Evolutionary conservation across 352 stramenopile genomes (phyloP).

Genomic region (Phytophthora niederhauseri): DNA sequence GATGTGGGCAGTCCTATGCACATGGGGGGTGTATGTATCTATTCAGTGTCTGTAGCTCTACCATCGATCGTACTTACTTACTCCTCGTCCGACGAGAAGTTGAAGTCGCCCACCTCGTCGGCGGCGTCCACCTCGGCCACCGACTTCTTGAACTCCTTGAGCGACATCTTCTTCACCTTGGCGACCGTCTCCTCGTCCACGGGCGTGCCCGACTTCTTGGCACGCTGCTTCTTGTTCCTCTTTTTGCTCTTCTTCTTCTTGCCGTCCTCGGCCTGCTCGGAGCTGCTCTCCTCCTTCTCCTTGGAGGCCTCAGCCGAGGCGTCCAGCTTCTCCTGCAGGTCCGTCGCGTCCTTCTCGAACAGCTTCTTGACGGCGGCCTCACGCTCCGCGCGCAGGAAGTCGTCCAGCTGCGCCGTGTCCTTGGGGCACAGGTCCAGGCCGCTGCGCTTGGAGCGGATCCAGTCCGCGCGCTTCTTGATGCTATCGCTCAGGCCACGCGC

Average conservation of each 20-base stretch:
- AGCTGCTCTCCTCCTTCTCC: constrained; percentile 38
- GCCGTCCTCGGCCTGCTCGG: constrained; percentile 26
- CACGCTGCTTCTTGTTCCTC: constrained; percentile 42
- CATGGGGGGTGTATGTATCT: constrained; percentile 9
- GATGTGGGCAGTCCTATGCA: too few relatives aligned
- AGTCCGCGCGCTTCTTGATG: constrained; percentile 76
- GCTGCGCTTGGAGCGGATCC: constrained; percentile 92
- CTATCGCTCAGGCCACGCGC: constrained; percentile 65
- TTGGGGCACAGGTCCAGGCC: constrained; percentile 88
- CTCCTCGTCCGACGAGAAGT: constrained; percentile 79
- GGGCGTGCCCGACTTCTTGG: constrained; percentile 34
- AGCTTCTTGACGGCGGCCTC: constrained; percentile 89
- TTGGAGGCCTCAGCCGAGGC: constrained; percentile 48
- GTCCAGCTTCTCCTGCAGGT: constrained; percentile 77
- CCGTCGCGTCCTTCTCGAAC: constrained; percentile 69
- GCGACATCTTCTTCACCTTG: constrained; percentile 84
- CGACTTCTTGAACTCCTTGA: constrained; percentile 83
- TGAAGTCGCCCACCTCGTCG: constrained; percentile 81
- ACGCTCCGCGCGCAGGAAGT: constrained; percentile 82
- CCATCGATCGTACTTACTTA: constrained; percentile 23
- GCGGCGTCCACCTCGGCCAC: constrained; percentile 72
- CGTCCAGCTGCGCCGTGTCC: constrained; percentile 85
- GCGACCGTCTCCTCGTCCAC: constrained; percentile 71
- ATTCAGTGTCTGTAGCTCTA: constrained; percentile 18
- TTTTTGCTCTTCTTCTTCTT: constrained; percentile 55